These are phyloP conservation scores for Podospora anserina DNA, from an alignment of 495 filamentous ascomycete species.

Conservation along the genomic window DNA sequence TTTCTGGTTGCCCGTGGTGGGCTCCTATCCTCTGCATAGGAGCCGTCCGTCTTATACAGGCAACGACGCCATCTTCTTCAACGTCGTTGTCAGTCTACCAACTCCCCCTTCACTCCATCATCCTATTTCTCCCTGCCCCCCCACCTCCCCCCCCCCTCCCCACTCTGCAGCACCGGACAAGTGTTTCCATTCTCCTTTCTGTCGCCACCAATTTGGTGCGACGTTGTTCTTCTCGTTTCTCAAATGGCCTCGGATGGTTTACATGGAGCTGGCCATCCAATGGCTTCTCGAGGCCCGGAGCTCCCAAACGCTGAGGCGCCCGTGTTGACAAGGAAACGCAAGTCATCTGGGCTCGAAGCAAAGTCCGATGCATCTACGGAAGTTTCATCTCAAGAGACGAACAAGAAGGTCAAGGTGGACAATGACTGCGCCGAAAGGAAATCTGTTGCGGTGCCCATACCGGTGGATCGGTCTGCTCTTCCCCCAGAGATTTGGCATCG, in stretches of 20 bases:
- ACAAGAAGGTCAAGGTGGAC: not conserved
- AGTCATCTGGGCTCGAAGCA: constrained; percentile 21
- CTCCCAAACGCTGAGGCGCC: constrained; percentile 3
- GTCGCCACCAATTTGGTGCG: constrained; percentile 8
- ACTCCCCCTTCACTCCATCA: not conserved
- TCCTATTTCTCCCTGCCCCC: not conserved
- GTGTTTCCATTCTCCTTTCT: not conserved
- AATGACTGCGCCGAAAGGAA: not conserved
- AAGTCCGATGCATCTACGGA: not conserved
- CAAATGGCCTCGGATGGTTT: not conserved
- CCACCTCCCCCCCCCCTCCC: not conserved
- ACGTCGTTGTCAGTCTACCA: not conserved
- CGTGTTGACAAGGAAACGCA: constrained; percentile 39
- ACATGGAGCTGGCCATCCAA: not conserved
- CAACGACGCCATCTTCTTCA: not conserved
- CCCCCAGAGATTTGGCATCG: constrained; percentile 55
- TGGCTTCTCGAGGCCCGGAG: constrained; percentile 9
- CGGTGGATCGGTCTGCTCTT: constrained; percentile 40
- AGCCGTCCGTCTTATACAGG: not conserved
- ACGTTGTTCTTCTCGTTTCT: not conserved
- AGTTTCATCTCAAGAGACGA: not conserved
- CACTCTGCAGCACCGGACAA: not conserved
- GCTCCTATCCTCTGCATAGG: not conserved
- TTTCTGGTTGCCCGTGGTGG: not conserved
- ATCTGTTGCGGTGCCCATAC: not conserved